phyloP scores from a whole-genome alignment of 78 protist species.

The slime mould (Dictyostelium discoideum) region DNA sequence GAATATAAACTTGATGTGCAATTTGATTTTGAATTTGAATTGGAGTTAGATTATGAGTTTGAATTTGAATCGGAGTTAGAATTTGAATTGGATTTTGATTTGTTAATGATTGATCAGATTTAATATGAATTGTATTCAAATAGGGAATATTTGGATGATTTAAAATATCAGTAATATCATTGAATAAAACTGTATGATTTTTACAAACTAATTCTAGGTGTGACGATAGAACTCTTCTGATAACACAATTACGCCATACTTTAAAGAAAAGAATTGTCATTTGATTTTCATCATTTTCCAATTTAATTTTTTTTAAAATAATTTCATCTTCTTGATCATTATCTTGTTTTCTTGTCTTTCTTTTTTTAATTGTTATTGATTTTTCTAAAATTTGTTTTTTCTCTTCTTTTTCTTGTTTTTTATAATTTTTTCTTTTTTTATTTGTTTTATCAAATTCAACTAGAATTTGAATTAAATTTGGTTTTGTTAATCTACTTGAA shows the following conservation, averaged over 20 bases:
- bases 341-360: neutral
- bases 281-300: neutral
- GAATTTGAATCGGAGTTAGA: too few relatives aligned
- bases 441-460: neutral
- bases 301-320: neutral
- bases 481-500: neutral
- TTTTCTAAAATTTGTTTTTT: too few relatives aligned
- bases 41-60: too few relatives aligned
- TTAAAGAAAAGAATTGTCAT: neutral
- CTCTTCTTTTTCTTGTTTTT: neutral
- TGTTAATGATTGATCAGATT: neutral
- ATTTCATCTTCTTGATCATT: neutral
- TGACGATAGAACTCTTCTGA: neutral
- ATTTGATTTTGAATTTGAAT: too few relatives aligned
- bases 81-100: neutral
- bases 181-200: neutral
- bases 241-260: neutral
- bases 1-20: too few relatives aligned
- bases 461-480: neutral
- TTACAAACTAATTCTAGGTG: neutral
- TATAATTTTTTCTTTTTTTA: neutral
- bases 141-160: neutral
- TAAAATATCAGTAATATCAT: neutral
- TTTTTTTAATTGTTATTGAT: neutral
- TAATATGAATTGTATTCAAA: neutral